These are phyloP conservation scores for Metschnikowia hibisci DNA, from an alignment of 805 yeast genomes.

Conservation along the genomic window DNA sequence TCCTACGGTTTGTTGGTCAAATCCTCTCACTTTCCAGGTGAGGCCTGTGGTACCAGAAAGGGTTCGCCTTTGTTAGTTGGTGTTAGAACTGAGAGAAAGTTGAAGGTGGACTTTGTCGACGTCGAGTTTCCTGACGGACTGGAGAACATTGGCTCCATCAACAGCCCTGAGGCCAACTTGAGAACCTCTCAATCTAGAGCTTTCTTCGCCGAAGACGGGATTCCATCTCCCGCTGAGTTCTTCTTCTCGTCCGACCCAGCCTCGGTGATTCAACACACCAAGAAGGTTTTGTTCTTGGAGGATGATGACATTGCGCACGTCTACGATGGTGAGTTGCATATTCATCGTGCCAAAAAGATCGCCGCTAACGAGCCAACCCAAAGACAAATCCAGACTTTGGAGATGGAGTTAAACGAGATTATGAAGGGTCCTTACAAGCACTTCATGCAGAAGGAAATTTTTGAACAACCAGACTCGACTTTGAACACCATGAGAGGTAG, in stretches of 20 bases:
- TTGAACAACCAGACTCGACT: conserved; percentile 97
- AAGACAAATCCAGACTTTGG: conserved; percentile 93
- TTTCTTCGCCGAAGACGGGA: conserved; percentile 87
- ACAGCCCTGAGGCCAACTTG: conserved; percentile 52
- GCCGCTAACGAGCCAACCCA: conserved; percentile 82
- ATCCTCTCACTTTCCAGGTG: conserved; percentile 90
- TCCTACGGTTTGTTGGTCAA: conserved; percentile 94
- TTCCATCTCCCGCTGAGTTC: conserved; percentile 92
- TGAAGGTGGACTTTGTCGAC: conserved; percentile 97
- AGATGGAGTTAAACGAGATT: conserved; percentile 94
- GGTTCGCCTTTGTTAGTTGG: conserved; percentile 98
- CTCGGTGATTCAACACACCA: conserved; percentile 93
- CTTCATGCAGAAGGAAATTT: conserved; percentile 98
- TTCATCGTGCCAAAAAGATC: conserved; percentile 89
- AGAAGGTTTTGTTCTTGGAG: conserved; percentile 91
- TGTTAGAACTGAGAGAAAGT: conserved; percentile 90
- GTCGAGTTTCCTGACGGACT: conserved; percentile 86
- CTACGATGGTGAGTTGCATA: conserved; percentile 96
- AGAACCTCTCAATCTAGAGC: conserved; percentile 96
- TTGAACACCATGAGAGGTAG: conserved; percentile 99
- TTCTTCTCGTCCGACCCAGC: conserved; percentile 96
- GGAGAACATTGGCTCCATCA: conserved; percentile 41
- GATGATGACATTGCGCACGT: conserved; percentile 99
- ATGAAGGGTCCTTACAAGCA: conserved; percentile 97
- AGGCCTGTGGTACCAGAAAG: conserved; percentile 93